These are phyloP conservation scores for Blastocystis sp. DNA, from an alignment of 352 stramenopile genomes.

Conservation along the genomic window DNA sequence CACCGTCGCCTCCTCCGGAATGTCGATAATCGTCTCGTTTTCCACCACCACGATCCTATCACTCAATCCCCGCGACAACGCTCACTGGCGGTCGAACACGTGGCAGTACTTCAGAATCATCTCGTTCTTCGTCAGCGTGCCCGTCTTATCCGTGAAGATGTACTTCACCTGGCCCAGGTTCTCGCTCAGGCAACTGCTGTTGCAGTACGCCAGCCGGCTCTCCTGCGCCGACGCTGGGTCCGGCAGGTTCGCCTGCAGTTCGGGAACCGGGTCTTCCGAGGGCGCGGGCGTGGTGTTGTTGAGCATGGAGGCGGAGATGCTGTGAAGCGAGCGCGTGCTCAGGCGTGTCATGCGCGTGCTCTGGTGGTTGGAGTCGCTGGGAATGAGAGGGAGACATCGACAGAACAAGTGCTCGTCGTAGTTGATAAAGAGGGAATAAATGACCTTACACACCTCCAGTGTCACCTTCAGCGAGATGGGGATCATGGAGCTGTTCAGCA, in stretches of 20 bases:
- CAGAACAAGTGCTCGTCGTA: slow-evolving; percentile 72
- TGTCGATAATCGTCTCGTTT: not conserved
- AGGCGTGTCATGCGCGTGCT: slow-evolving; percentile 83
- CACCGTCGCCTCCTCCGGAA: too few species aligned
- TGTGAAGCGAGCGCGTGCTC: slow-evolving; percentile 74
- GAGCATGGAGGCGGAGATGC: slow-evolving; percentile 78
- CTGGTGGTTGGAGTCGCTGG: not conserved
- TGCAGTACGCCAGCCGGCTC: slow-evolving; percentile 10
- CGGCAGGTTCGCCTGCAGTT: not conserved
- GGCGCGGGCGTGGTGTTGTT: not conserved
- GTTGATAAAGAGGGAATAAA: slow-evolving; percentile 70
- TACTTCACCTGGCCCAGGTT: slow-evolving; percentile 86
- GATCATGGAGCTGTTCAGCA: slow-evolving; percentile 86
- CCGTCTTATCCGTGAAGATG: slow-evolving; percentile 90
- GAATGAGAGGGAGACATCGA: not conserved
- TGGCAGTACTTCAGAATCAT: slow-evolving; percentile 80
- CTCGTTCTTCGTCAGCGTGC: slow-evolving; percentile 89
- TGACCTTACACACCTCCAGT: slow-evolving; percentile 72
- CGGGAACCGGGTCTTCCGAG: not conserved
- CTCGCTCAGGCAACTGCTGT: slow-evolving; percentile 78
- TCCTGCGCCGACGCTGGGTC: slow-evolving; percentile 74
- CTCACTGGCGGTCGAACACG: slow-evolving; percentile 63
- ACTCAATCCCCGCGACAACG: not conserved
- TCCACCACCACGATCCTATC: slow-evolving; percentile 16
- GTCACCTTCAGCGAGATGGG: slow-evolving; percentile 87